phyloP scores from a whole-genome alignment of 1,284 basidiomycete species.

The Apiotrichum gracile region DNA sequence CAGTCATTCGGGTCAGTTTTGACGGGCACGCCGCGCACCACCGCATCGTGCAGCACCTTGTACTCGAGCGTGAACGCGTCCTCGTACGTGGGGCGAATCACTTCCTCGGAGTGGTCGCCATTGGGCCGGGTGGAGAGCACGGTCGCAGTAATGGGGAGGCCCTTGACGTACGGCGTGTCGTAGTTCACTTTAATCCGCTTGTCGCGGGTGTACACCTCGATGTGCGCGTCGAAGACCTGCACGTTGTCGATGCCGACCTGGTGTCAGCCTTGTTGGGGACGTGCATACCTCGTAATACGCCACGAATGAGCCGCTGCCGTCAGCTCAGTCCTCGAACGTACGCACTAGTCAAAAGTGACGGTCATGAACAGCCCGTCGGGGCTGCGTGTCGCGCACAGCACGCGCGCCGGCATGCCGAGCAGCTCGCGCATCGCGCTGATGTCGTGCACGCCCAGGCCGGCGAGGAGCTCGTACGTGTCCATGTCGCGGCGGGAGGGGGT shows the following conservation, averaged over 20 bases:
- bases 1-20: constrained; percentile 36
- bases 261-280: too few species aligned
- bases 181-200: constrained; percentile 46
- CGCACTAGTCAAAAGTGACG: constrained; percentile 14
- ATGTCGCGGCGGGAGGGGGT: constrained; percentile 17
- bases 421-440: constrained; percentile 49
- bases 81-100: constrained; percentile 44
- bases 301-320: constrained; percentile 25
- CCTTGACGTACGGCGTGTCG: constrained; percentile 49
- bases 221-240: constrained; percentile 47
- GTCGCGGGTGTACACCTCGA: constrained; percentile 47
- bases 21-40: constrained; percentile 30
- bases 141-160: constrained; percentile 44
- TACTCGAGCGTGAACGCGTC: constrained; percentile 48
- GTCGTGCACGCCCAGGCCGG: constrained; percentile 44
- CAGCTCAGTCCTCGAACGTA: neutral
- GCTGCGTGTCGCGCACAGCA: constrained; percentile 26
- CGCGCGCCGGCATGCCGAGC: constrained; percentile 40
- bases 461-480: constrained; percentile 38
- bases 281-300: constrained; percentile 43
- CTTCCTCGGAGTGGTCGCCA: constrained; percentile 35
- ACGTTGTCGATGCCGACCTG: constrained; percentile 47
- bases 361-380: constrained; percentile 8
- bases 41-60: constrained; percentile 31
- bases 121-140: constrained; percentile 31